Evolutionary conservation across 2,329 filamentous ascomycete species (phyloP).

Genomic region (Domatiomyces catenatus): DNA sequence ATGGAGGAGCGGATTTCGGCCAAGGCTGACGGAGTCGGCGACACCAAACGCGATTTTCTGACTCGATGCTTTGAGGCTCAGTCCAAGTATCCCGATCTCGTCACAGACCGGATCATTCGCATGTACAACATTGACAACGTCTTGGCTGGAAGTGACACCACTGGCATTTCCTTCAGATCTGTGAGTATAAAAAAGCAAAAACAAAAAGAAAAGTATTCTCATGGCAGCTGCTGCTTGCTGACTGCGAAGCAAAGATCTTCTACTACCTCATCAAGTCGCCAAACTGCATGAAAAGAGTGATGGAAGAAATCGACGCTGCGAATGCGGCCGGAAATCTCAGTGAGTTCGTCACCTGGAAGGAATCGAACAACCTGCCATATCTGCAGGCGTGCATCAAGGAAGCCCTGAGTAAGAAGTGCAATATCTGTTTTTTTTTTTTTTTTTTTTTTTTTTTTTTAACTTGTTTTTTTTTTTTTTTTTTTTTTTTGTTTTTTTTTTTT

Average conservation of each 20-base stretch:
- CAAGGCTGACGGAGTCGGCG: neutral
- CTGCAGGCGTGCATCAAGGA: constrained; percentile 13
- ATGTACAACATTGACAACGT: constrained; percentile 10
- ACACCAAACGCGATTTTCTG: constrained; percentile 7
- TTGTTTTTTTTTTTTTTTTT: no score
- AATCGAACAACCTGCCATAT: constrained; percentile 9
- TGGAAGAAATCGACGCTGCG: constrained; percentile 8
- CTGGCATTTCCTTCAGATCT: constrained; percentile 8
- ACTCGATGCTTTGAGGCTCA: constrained; percentile 7
- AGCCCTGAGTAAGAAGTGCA: constrained; percentile 10
- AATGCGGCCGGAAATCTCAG: constrained; percentile 6
- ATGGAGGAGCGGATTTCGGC: constrained; percentile 46
- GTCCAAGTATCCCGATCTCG: constrained; percentile 6
- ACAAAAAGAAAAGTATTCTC: no score
- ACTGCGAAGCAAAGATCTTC: constrained; percentile 3
- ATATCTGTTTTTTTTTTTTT: no score
- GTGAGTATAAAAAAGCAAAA: constrained; percentile 1
- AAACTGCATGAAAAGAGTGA: constrained; percentile 3
- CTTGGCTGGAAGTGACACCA: constrained; percentile 11
- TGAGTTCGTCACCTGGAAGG: constrained; percentile 6
- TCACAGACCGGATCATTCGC: constrained; percentile 7
- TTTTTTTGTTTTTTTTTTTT: no score
- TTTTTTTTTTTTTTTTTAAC: no score
- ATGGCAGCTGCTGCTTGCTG: neutral
- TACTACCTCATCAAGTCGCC: constrained; percentile 35